Evolutionary conservation across 768 basidiomycete genomes (phyloP), one percentile per base, ranked within the genome.

Genomic region (Serendipita vermifera): DNA sequence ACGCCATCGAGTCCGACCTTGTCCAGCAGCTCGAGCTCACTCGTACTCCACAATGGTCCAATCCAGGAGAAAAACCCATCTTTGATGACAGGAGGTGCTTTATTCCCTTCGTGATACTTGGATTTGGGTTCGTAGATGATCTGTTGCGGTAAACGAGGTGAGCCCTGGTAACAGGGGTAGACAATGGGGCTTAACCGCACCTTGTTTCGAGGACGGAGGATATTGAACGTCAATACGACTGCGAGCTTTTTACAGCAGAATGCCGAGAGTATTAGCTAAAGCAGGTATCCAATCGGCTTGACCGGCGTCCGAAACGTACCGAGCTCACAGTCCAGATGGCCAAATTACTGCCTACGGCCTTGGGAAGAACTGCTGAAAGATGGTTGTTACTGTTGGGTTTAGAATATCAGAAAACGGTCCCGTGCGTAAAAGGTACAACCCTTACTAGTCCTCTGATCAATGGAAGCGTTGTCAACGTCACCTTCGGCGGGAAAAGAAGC

Each of bases 1-100:
- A 92, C 88, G 0, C 93, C 94, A 64, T 99, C 96, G 7, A 96
- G 80, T 26, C 94, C 94, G 67, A 88, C 73, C 67, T 86, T 87
- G 62, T 87, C 82, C 27, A 94, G 73, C 32, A 96, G 79, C 59
- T 91, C 86, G n/a, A 87, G 82, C 66, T 97, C 92, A 64, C 83
- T 84, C 24, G 85, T 82, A 59, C 81, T 78, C 33, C 89, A 64
- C 36, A 97, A 78, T 0, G 92, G 92, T 5, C 84, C 82, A 0
- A 97, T 72, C 94, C 94, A 99, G 60, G 89, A 87, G 46, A 90
- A 78, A 41, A 94, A 67, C 1, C 85, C 82, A 67, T 86, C 82
- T 35, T 82, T 82, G 2, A 70, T 68, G 9, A 69, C 68, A 5
- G 88, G 88, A 29, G 87, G 88, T 26, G 76, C 72, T 66, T 88